phyloP scores from a whole-genome alignment of 163 green algal genomes.

The Smithsoniella earleae region DNA sequence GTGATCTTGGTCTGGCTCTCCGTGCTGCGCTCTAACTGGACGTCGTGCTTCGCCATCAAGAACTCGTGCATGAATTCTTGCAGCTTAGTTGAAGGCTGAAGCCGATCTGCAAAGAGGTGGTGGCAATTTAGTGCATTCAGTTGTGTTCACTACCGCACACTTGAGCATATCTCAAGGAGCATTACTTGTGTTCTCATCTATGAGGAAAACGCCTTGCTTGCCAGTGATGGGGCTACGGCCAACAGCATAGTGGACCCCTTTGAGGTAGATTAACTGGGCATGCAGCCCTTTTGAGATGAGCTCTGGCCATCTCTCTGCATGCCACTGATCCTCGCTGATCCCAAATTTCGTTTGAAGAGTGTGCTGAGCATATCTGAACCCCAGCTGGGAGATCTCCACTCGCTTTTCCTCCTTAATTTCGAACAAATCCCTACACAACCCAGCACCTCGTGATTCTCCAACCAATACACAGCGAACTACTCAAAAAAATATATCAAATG shows the following conservation, averaged over 20 bases:
- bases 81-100: background rate
- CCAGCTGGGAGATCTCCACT: slow-evolving; percentile 10
- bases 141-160: too few relatives aligned
- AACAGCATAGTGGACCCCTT: background rate
- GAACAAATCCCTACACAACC: slow-evolving; percentile 9
- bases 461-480: too few relatives aligned
- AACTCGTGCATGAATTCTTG: slow-evolving; percentile 27
- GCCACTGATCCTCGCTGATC: background rate
- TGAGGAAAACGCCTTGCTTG: background rate
- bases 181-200: background rate
- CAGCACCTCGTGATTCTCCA: too few relatives aligned
- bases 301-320: background rate
- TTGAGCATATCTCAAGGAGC: background rate
- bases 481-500: too few relatives aligned
- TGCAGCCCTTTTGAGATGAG: background rate
- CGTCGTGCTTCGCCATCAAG: background rate
- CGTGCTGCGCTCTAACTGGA: background rate
- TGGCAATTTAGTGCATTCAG: background rate
- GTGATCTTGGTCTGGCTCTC: slow-evolving; percentile 10
- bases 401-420: background rate
- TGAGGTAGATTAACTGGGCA: background rate
- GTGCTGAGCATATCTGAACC: background rate
- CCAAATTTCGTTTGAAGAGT: background rate
- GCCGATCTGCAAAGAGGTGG: slow-evolving; percentile 1
- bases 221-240: background rate